Base-by-base conservation (phyloP, 257 asterid species). In the Rehmannia glutinosa region DNA sequence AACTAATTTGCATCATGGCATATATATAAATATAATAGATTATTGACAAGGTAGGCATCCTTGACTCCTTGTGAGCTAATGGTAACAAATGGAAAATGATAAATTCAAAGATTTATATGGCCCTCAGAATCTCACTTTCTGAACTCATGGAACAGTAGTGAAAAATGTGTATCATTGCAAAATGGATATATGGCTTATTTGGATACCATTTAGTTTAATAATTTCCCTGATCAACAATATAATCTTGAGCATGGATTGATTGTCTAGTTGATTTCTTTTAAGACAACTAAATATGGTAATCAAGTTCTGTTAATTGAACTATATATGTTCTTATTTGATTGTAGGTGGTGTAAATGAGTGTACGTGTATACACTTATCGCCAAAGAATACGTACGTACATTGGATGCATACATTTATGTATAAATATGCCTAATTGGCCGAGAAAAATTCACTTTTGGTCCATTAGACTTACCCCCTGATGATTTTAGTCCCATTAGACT, bases 71-170 rank as follows among this genome's bases (percentile, higher is more conserved):
- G 67, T 61, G 75, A 23, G 6, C 45, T 59, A 57, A 69, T 55
- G 65, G 46, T 52, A 56, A 64, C 74, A 63, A 55, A 57, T 53
- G 36, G 39, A 69, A 77, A 62, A 73, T 27, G 67, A 52, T 73
- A 64, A 64, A 39, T 43, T 70, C 38, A 60, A 59, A 73, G 79
- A 74, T 78, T 66, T 74, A 8, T 52, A n/a, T 69, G 83, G 74
- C 79, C 79, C 77, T 69, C 13, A 33, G 73, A 73, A 77, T 77
- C 78, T 50, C 59, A 43, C 69, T 73, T 70, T 70, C 77, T 27
- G 51, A 54, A 60, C 24, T 28, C 53, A 3, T 63, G 38, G 58
- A 47, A 33, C 39, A 3, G 39, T 33, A 10, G 8, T 33, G 5
- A n/a, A n/a, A n/a, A n/a, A 4, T 33, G 2, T 33, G 39, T n/a